Conservation (phyloP, 192 early-diverging fungal species). For the Dissophora ornata region DNA sequence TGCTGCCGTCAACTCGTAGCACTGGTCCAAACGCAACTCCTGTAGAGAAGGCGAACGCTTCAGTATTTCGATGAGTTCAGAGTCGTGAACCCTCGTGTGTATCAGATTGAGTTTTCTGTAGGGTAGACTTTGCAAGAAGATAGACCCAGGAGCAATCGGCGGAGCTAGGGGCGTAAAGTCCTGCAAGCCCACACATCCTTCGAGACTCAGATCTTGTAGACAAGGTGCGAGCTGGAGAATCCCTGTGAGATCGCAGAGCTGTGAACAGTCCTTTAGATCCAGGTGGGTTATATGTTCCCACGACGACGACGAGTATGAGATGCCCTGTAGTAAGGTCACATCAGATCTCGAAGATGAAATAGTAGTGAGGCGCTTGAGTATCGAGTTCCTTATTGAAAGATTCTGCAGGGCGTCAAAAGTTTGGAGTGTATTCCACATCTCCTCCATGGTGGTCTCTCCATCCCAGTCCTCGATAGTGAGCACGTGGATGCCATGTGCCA, state of each 20-base stretch:
- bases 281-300: conserved; percentile 19
- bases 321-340: too few relatives aligned
- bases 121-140: not conserved
- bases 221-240: not conserved
- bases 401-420: not conserved
- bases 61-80: conserved; percentile 29
- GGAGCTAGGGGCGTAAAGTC: conserved; percentile 15
- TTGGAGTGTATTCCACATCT: not conserved
- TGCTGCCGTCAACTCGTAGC: conserved; percentile 27
- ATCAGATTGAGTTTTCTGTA: conserved; percentile 2
- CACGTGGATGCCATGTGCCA: not conserved
- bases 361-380: too few relatives aligned
- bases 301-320: not conserved
- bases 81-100: conserved; percentile 18
- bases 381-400: conserved; percentile 6
- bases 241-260: conserved; percentile 20
- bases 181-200: conserved; percentile 3
- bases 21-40: conserved; percentile 43
- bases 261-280: conserved; percentile 23
- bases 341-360: too few relatives aligned
- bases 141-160: too few relatives aligned
- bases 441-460: not conserved
- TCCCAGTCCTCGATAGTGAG: conserved; percentile 30
- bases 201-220: conserved; percentile 21
- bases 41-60: conserved; percentile 13